Base-by-base conservation (phyloP, 768 basidiomycete species). In the Thelephora aurantiotincta region DNA sequence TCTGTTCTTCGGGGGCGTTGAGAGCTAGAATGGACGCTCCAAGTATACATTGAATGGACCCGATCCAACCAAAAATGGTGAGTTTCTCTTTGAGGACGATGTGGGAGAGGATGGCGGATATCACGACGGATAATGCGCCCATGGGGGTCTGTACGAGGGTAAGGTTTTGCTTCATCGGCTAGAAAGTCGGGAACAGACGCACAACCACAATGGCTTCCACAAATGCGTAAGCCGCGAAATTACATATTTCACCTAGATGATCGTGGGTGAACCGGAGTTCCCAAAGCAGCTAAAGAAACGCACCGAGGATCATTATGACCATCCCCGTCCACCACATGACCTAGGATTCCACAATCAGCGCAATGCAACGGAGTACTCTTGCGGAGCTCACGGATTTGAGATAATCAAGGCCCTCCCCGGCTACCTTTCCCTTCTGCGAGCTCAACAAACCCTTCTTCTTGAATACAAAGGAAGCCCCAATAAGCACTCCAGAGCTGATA, bases 11-110 rank as follows among this genome's bases (percentile, higher is more conserved):
- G 6, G 85, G 85, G 5, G 79, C 88, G 56, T 93, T 96, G 45
- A 93, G 71, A 19, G 88, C 88, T 48, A 93, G 85, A 53, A 92
- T 85, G 48, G 80, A 73, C 23, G 86, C 83, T 35, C 87, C 87
- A 49, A 89, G 70, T 55, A 96, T 87, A 65, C 88, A 92, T 30
- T 94, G 74, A 16, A 70, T 72, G 60, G 89, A 94, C 16, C 90
- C 90, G 54, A 94, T 71, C 90, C 91, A 94, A 48, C 93, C 93
- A 60, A 97, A 96, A 61, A 94, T 84, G 18, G 83, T 84, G 33
- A 97, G 74, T 43, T 68, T 84, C 63, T 94, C 92, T 37, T 90
- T 80, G 55, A 97, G 80, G 66, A 96, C 81, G 56, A 93, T 73
- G 38, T 88, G 90, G 5, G 91, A 90, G 14, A 94, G 69, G 33